A percentile compares a stretch with the other conserved stretches of the same genome.
These are phyloP conservation scores for Daldinia loculata DNA, from an alignment of 495 filamentous ascomycete genomes.

Conservation along the genomic window DNA sequence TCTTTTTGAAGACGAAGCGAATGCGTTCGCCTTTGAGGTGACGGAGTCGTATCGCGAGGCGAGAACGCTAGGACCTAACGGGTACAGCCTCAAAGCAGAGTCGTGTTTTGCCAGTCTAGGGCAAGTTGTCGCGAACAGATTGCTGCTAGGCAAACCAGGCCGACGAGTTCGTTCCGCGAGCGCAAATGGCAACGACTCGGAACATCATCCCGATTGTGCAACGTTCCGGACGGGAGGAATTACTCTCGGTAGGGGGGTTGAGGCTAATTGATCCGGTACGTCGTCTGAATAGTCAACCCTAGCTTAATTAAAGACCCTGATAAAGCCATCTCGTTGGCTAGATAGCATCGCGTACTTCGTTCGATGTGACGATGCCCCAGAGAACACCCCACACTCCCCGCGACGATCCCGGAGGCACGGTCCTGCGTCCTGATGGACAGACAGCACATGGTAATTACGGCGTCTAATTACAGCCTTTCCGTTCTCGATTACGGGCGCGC, in stretches of 20 bases:
- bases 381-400: constrained; percentile 33
- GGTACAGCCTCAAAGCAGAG: constrained; percentile 27
- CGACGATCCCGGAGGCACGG: constrained; percentile 43
- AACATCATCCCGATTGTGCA: constrained; percentile 44
- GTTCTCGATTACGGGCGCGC: constrained; percentile 11
- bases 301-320: constrained; percentile 28
- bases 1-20: constrained; percentile 13
- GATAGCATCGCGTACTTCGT: background rate
- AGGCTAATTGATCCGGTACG: constrained; percentile 38
- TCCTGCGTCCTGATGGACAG: constrained; percentile 41
- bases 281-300: constrained; percentile 20
- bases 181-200: constrained; percentile 46
- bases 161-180: constrained; percentile 39
- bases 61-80: constrained; percentile 14
- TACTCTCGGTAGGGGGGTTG: constrained; percentile 35
- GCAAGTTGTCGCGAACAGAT: constrained; percentile 38
- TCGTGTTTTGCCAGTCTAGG: constrained; percentile 21
- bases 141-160: constrained; percentile 24
- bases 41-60: constrained; percentile 22
- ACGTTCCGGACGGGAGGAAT: constrained; percentile 42
- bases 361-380: constrained; percentile 38
- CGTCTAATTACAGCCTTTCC: constrained; percentile 14
- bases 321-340: constrained; percentile 21
- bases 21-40: constrained; percentile 33
- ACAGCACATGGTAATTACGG: constrained; percentile 33